Base-by-base conservation (phyloP, 805 yeast genomes). In the Cyberlindnera mycetangii region DNA sequence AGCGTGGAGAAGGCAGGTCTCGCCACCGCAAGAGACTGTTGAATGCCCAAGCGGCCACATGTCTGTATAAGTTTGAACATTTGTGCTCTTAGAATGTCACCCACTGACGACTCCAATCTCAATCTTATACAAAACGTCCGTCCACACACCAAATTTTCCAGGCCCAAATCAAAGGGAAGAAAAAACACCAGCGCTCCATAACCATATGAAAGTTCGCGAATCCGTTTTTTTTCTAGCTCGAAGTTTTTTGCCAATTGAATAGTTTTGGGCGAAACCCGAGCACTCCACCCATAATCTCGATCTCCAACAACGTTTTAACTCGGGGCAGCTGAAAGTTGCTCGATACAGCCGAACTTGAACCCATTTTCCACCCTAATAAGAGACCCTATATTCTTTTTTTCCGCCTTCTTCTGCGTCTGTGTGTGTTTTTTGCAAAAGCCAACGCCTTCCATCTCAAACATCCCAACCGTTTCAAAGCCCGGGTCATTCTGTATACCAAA, bases 21-120 rank as follows among this genome's bases (percentile, higher is more conserved):
- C 22, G 15, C 17, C 22, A 21, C 27, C 5, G 20, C 11, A 7
- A 32, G 17, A 22, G 39, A 25, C 5, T 8, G 15, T 16, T 15
- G 19, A 18, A 21, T 16, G 3, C 37, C 2, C 12, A 37, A 6
- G 32, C 18, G 42, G 4, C 41, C 17, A 2, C 32, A 10, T 14
- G 41, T 39, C 37, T 32, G 39, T 39, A 36, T 36, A 24, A 44
- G 39, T n/a, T 41, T 40, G 27, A 45, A 41, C 49, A 45, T 45
- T 11, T 27, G 18, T 24, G 25, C n/a, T 18, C 20, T 27, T 20
- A 10, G 12, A 25, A 25, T 25, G n/a, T 5, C n/a, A 10, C n/a
- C 28, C 28, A 25, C 12, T 25, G 14, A 17, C 22, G 14, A 17
- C 35, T 18, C 18, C 15, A 31, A 31, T 7, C 8, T 11, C 18